Percentiles rank a stretch among this genome's conserved stretches.
Conservation (phyloP, 75 land plant species). For the Selaginella tamariscina region DNA sequence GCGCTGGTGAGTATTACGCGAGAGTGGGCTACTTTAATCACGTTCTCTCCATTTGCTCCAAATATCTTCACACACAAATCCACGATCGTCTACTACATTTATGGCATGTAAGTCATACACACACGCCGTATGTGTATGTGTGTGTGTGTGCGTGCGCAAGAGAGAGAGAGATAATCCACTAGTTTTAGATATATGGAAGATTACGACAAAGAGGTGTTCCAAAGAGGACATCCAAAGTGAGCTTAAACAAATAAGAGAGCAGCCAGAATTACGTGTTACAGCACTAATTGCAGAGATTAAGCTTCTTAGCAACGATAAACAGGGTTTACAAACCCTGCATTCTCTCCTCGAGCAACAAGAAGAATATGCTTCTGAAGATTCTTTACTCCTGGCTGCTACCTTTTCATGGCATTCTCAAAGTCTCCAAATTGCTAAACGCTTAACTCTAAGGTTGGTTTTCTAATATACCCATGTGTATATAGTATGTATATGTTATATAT, state of each 20-base stretch:
- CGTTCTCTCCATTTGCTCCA: slow-evolving; percentile 16
- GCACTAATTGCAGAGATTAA: not conserved
- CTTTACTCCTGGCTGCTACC: not conserved
- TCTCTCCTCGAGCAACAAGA: not conserved
- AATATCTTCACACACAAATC: slow-evolving; percentile 16
- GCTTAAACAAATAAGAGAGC: not conserved
- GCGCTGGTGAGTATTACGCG: too few species aligned
- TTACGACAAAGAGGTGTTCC: not conserved
- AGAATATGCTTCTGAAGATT: not conserved
- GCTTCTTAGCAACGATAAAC: not conserved
- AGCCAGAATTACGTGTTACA: not conserved
- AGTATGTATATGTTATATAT: too few species aligned
- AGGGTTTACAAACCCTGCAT: not conserved
- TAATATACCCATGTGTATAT: too few species aligned
- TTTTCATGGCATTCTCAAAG: not conserved
- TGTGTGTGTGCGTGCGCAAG: not conserved
- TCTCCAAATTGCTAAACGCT: not conserved
- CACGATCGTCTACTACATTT: slow-evolving; percentile 17
- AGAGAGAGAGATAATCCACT: too few species aligned
- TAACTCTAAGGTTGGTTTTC: not conserved
- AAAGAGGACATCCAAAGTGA: not conserved
- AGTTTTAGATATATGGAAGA: not conserved
- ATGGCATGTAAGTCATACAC: slow-evolving; percentile 22
- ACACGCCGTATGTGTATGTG: not conserved
- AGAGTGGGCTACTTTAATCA: slow-evolving; percentile 24